Evolutionary conservation across 108 stramenopile species (phyloP), one percentile per base, ranked within the genome.

Genomic region (Nitzschia inconspicua): DNA sequence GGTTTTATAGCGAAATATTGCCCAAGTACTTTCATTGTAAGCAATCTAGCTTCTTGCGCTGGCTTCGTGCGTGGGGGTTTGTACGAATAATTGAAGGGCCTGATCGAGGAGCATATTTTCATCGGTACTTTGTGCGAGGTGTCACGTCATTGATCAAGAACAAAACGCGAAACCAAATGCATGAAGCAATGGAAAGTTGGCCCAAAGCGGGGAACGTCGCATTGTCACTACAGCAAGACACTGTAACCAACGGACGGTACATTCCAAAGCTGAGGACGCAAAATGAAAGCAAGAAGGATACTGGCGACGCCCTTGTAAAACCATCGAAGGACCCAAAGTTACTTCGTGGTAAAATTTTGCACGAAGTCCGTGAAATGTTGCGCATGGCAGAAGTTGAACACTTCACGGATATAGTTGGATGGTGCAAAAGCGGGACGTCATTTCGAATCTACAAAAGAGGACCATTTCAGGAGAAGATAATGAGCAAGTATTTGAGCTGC

Each of bases 11-110:
- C 9, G 22, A 68, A 9, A 63, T 91, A 43, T 70, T 94, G 84
- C 85, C 81, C 10, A 48, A 44, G 27, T 70, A 56, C 36, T 70
- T 70, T 28, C 63, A 62, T 18, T 64, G 65, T 16, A 47, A 49
- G 63, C 29, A 58, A 47, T 40, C 32, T 24, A 63, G 61, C 34
- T 72, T 72, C n/a, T n/a, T n/a, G n/a, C 62, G 72, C 22, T 84
- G 84, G 76, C 63, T 87, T 4, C 78, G 82, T 31, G 68, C 84
- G 3, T 90, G 84, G 60, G 89, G 89, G 26, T 90, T 87, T 70
- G 53, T 65, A 3, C 50, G 84, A 37, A 50, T 83, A 24, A 80
- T 77, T 36, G 57, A 65, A 27, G 70, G 76, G 6, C 25, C 23
- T 16, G 76, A 77, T 43, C 56, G 65, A 6, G 70, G 66, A 13